Conservation (phyloP, 2,329 filamentous ascomycete genomes). For the Chalaropsis ovoidea region DNA sequence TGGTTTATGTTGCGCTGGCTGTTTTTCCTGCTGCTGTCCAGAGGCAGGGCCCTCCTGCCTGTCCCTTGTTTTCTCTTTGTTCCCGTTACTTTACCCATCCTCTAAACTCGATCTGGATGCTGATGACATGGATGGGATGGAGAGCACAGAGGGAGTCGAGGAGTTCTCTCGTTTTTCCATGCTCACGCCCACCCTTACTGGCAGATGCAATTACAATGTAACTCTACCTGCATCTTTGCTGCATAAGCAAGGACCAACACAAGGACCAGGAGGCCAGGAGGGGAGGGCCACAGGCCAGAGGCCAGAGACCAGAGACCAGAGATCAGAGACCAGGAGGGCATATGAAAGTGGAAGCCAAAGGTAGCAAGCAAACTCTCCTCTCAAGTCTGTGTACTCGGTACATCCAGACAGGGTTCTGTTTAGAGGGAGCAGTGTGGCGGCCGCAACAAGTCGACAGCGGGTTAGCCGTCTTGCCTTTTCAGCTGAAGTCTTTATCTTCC, state of each 20-base stretch:
- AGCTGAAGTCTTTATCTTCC: slow-evolving; percentile 2
- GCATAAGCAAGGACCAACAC: slow-evolving; percentile 5
- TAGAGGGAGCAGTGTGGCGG: not conserved
- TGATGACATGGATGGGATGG: not conserved
- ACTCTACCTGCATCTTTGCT: not conserved
- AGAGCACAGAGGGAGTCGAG: not conserved
- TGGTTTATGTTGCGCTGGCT: not conserved
- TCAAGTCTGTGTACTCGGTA: not conserved
- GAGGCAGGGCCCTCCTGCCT: not conserved
- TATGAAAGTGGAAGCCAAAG: not conserved
- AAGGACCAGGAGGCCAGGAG: slow-evolving; percentile 1
- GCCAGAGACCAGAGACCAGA: too few relatives aligned
- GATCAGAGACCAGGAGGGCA: not conserved
- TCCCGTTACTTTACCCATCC: not conserved
- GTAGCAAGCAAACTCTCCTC: not conserved
- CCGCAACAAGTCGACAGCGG: not conserved
- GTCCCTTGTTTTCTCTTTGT: not conserved
- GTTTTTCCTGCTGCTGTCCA: not conserved
- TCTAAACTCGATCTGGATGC: not conserved
- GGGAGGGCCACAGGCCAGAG: too few relatives aligned
- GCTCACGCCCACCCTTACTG: not conserved
- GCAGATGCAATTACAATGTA: slow-evolving; percentile 3
- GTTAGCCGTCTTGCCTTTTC: slow-evolving; percentile 5
- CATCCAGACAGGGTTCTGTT: not conserved
- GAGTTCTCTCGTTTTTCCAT: slow-evolving; percentile 9